Evolutionary conservation across 1,284 basidiomycete genomes (phyloP), one percentile per base, ranked within the genome.

Genomic region (Irpex lacteus): DNA sequence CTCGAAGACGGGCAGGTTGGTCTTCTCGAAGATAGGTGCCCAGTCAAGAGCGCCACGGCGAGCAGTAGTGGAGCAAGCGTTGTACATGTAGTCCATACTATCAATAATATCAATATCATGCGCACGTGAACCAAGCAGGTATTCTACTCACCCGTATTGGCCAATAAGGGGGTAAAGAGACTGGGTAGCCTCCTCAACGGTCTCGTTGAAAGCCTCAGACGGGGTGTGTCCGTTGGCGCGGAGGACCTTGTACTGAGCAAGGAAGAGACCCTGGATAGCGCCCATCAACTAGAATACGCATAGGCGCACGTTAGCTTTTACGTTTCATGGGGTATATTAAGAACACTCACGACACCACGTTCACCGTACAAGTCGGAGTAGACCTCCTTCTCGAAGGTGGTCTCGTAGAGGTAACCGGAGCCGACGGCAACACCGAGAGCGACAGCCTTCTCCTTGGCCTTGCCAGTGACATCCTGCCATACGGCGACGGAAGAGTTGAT

Each of bases 11-110:
- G 97, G 96, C 64, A 90, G 75, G 84, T 96, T 97, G 68, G 95
- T 89, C 81, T 93, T 89, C 80, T 98, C 94, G 79, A 98, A 98
- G 77, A 95, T 83, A 71, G 96, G 96, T n/a, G 97, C 96, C 98
- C 98, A 99, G 86, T 99, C 98, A 64, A 98, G 91, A 56, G 96
- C 96, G 75, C 97, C 98, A 69, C 97, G 96, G 72, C 97, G 96
- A 64, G 98, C 98, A 61, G 98, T 99, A 70, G 97, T 99, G 49
- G 98, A 99, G 85, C 98, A 99, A 57, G 96, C 96, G 75, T 92
- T 91, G 86, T 91, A 98, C 97, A 98, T 98, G 89, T 98, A 98
- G 83, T 99, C 97, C 98, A 98, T 98, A 69, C 92, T 93, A 68
- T 65, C 66, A 59, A 66, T 53, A 47, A n/a, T 64, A 59, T 44